Evolutionary conservation across 805 yeast genomes (phyloP), one percentile per base, ranked within the genome.

Genomic region (Jamesozyma lodderae): DNA sequence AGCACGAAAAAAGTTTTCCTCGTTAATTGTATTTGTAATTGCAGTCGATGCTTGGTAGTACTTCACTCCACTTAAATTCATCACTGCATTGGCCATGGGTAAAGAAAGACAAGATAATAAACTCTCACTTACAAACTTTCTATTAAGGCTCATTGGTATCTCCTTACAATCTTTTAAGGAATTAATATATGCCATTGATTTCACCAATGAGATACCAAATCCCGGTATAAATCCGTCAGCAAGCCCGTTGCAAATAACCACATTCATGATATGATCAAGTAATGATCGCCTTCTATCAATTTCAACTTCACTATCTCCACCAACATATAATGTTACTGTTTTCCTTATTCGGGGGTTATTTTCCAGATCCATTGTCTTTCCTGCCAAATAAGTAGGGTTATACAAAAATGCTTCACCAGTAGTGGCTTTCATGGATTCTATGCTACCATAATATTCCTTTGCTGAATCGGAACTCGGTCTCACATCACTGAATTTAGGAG

Each of bases 391-490:
- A 5, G 29, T 29, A 16, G 51, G 36, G 33, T 55, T 55, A 44
- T 57, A 55, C 13, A 57, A 35, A 30, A 57, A 52, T 10, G 58
- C 51, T 35, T 59, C 62, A 7, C 54, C 58, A 11, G 53, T 52
- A 3, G 62, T 57, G 7, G 57, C 58, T 37, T 56, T 57, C 9
- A 57, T 35, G 3, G 62, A 51, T 21, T 54, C 59, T 8, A 57
- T 14, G 6, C 40, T 41, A 11, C 63, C 62, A 36, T 45, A 57
- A 34, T 46, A 59, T 25, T 45, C 38, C n/a, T 46, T 41, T 2
- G 52, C 53, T n/a, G 50, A 47, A n/a, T 52, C 50, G 9, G 54
- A 49, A 36, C 62, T 53, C 10, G 63, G 63, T 9, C 52, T 48
- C 25, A 26, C 40, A 17, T 52, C 45, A 34, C 60, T 52, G 29